phyloP scores from a whole-genome alignment of 768 basidiomycete genomes.

The Auriscalpium microsporum region DNA sequence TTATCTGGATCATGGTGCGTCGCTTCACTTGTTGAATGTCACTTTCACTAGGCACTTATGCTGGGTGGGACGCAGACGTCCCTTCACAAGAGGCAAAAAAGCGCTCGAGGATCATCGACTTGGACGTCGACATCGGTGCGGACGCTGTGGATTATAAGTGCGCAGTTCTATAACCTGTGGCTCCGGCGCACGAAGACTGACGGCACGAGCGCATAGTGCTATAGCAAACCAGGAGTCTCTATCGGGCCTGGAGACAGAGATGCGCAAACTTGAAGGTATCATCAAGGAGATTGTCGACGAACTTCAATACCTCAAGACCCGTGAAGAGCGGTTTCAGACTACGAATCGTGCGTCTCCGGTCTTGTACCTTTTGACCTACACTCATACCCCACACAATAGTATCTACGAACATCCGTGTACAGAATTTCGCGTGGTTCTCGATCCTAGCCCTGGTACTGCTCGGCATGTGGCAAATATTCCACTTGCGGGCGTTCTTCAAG shows the following conservation, averaged over 20 bases:
- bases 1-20: constrained; percentile 62
- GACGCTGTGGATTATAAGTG: constrained; percentile 99
- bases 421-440: constrained; percentile 89
- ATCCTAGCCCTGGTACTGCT: constrained; percentile 68
- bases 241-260: constrained; percentile 93
- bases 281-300: constrained; percentile 95
- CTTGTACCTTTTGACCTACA: neutral
- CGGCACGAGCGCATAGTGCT: constrained; percentile 44
- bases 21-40: neutral
- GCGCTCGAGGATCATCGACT: constrained; percentile 66
- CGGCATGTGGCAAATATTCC: constrained; percentile 92
- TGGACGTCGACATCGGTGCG: constrained; percentile 96
- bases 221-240: constrained; percentile 98
- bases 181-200: neutral
- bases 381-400: constrained; percentile 34
- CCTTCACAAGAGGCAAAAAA: constrained; percentile 35
- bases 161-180: constrained; percentile 20
- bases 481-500: constrained; percentile 92
- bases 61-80: neutral
- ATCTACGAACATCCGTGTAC: constrained; percentile 86
- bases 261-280: constrained; percentile 93
- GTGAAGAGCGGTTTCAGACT: constrained; percentile 81
- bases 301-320: constrained; percentile 78
- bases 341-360: constrained; percentile 71
- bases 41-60: neutral